Conservation (phyloP, 768 basidiomycete species). For the Tulasnella sp. region DNA sequence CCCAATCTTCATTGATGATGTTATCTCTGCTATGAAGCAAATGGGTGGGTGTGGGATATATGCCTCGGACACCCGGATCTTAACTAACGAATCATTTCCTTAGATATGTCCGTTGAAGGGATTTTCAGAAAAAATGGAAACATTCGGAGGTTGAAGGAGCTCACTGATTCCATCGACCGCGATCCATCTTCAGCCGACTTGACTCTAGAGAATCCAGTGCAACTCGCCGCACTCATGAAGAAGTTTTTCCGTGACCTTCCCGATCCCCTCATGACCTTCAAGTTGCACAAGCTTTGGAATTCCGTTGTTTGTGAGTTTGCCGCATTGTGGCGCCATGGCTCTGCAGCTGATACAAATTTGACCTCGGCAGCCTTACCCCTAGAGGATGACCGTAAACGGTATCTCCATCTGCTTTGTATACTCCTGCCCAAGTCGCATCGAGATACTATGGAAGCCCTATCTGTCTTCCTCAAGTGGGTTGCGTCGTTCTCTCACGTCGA, state of each 20-base stretch:
- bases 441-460: constrained; percentile 95
- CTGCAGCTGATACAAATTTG: neutral
- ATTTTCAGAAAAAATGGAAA: constrained; percentile 99
- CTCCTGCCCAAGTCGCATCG: constrained; percentile 88
- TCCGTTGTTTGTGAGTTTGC: constrained; percentile 68
- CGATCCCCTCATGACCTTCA: constrained; percentile 91
- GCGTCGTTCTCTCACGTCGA: constrained; percentile 98
- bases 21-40: constrained; percentile 95
- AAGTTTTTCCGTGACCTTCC: constrained; percentile 94
- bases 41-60: constrained; percentile 64
- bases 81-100: neutral
- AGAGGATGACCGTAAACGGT: constrained; percentile 67
- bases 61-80: constrained; percentile 1
- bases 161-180: constrained; percentile 89
- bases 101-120: constrained; percentile 98
- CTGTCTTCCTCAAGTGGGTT: constrained; percentile 99
- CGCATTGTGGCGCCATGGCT: neutral
- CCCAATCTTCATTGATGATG: constrained; percentile 97
- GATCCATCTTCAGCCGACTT: constrained; percentile 87
- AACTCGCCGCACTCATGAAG: constrained; percentile 92
- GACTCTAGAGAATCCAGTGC: constrained; percentile 90
- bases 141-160: constrained; percentile 82
- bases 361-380: constrained; percentile 51
- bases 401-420: constrained; percentile 75
- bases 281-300: constrained; percentile 79